phyloP scores from a whole-genome alignment of 2,329 filamentous ascomycete species.

The Knufia fluminis region DNA sequence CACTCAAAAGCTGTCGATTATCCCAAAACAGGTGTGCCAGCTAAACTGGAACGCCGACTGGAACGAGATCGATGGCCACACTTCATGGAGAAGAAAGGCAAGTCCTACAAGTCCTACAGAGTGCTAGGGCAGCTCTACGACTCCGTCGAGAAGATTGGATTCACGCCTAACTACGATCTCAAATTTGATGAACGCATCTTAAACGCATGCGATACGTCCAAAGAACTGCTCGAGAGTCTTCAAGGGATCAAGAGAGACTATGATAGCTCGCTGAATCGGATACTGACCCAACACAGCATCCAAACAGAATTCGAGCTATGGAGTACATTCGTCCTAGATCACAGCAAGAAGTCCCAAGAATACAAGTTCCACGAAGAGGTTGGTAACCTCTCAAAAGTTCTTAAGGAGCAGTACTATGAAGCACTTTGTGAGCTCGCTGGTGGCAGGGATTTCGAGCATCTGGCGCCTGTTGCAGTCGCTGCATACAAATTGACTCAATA shows the following conservation, averaged over 20 bases:
- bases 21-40: constrained; percentile 76
- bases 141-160: constrained; percentile 58
- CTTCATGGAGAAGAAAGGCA: constrained; percentile 66
- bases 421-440: constrained; percentile 58
- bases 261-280: constrained; percentile 62
- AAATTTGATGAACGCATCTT: constrained; percentile 71
- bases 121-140: constrained; percentile 79
- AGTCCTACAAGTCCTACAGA: constrained; percentile 56
- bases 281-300: constrained; percentile 80
- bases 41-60: constrained; percentile 54
- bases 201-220: constrained; percentile 47
- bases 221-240: constrained; percentile 49
- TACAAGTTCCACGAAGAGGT: constrained; percentile 86
- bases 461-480: constrained; percentile 69
- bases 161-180: constrained; percentile 61
- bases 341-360: constrained; percentile 61
- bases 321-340: constrained; percentile 72
- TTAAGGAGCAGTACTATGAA: constrained; percentile 62
- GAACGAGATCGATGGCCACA: constrained; percentile 65
- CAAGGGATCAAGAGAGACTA: constrained; percentile 64
- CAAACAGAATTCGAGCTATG: constrained; percentile 85
- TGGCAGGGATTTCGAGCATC: constrained; percentile 45
- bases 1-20: constrained; percentile 94
- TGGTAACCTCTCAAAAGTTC: constrained; percentile 52
- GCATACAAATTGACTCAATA: constrained; percentile 78